Base-by-base conservation (phyloP, 2,329 filamentous ascomycete species). In the Fusarium sarcochroum region DNA sequence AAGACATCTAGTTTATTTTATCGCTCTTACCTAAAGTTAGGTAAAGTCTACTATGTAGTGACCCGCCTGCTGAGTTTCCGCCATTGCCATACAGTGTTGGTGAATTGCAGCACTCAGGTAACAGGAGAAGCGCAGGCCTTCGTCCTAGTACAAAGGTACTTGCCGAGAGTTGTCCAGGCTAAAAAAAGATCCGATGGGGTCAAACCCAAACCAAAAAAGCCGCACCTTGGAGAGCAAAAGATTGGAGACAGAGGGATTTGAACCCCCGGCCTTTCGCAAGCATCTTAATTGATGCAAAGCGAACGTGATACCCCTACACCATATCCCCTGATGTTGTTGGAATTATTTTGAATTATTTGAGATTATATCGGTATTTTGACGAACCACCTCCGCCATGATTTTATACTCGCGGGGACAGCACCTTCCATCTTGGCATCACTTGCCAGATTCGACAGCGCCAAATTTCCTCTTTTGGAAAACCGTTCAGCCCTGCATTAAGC, bases 191-290 rank as follows among this genome's bases (percentile, higher is more conserved):
- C 10, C 7, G 15, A 4, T n/a, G 9, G 30, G 21, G 6, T 14
- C 14, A 46, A 8, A 32, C 9, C 9, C 20, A 4, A 8, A 13
- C 15, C 6, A 17, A 58, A 38, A 44, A 35, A 15, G 6, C 10
- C 5, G 3, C 6, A 9, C 2, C 1, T 1, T 6, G 2, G 1
- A 23, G 4, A 5, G 37, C 30, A 55, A 58, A 71, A 66, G 52
- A 48, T 50, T 75, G 73, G 73, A 75, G 72, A 73, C 67, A 70
- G 52, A 68, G 73, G 73, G 73, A 75, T 69, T 75, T 75, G 73
- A 75, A 75, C 73, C 73, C 73, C 63, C 55, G 73, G 20, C 73
- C 73, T 73, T 74, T 66, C 69, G 71, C 65, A 75, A 34, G 48
- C 53, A 51, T 41, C 51, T 1, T 23, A 34, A 58, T 42, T 51